Base-by-base conservation (phyloP, 2,329 filamentous ascomycete species). In the Allantophomopsis lycopodina region DNA sequence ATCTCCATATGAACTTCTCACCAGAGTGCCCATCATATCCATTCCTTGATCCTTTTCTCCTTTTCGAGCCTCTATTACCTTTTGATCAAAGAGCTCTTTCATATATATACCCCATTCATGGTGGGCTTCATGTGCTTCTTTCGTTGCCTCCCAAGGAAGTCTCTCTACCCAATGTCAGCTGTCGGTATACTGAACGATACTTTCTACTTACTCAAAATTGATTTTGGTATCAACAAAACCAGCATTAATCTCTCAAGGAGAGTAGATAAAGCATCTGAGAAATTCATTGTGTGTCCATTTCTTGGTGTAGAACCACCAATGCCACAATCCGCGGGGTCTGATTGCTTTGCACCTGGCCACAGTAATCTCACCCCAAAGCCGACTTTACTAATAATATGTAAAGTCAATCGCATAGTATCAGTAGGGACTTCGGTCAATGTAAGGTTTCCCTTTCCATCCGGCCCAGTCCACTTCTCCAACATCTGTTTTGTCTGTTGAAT, bases 341-440 rank as follows among this genome's bases (percentile, higher is more conserved):
- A 62, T 15, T 65, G 53, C 35, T 64, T 57, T 57, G 83, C 70
- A 20, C 79, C 77, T 1, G 82, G 74, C 74, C 73, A 79, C 12
- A 71, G 52, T 44, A 78, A 55, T 15, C 60, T 61, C 40, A 78
- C 58, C 4, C 80, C 82, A 52, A 88, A 88, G 0, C 83, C 83
- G 40, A 84, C 79, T 44, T 75, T 75, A 45, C 76, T 73, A 48
- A 77, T 76, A 35, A 76, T 65, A 49, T 74, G 67, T 35, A 77
- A 53, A 40, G 67, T 69, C 44, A 76, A 55, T 38, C 67, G 63
- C 76, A 84, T 85, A 1, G 78, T 76, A 48, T 85, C 80, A 17
- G 65, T 60, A 32, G 79, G 73, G 2, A 71, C 60, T 5, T 75
- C 69, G 31, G 60, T 57, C 17, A 86, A 63, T 0, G 73, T 73